Evolutionary conservation across 345 rosid species (phyloP).

Genomic region (Erodium maritimum): DNA sequence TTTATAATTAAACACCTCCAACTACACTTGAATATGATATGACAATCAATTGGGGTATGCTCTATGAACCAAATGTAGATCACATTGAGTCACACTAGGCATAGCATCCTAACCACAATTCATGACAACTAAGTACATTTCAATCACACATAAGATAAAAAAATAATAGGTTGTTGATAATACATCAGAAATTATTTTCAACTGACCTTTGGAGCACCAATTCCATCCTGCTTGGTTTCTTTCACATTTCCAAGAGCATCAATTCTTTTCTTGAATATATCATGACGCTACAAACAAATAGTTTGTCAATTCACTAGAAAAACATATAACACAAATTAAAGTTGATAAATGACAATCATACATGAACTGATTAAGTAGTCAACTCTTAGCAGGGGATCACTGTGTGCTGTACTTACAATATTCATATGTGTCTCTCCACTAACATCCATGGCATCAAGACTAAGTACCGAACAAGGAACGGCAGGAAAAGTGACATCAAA

Average conservation of each 20-base stretch:
- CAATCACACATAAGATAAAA: no score
- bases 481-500: slow-evolving; percentile 59
- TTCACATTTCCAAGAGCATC: slow-evolving; percentile 44
- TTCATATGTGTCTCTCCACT: slow-evolving; percentile 67
- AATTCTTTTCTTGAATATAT: slow-evolving; percentile 50
- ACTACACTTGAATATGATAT: no score
- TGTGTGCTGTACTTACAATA: slow-evolving; percentile 31
- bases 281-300: slow-evolving; percentile 39
- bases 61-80: no score
- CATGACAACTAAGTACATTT: neutral
- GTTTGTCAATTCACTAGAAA: neutral
- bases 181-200: neutral
- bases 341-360: neutral
- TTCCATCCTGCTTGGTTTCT: slow-evolving; percentile 43
- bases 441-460: slow-evolving; percentile 68
- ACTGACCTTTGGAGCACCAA: slow-evolving; percentile 56
- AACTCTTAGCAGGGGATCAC: neutral
- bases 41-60: no score
- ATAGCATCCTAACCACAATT: neutral
- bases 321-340: neutral
- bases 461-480: slow-evolving; percentile 54
- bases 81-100: no score
- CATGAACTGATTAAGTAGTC: neutral
- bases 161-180: no score
- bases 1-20: no score